phyloP scores from a whole-genome alignment of 371 early-diverging fungal species.

The Actinomortierella ambigua region DNA sequence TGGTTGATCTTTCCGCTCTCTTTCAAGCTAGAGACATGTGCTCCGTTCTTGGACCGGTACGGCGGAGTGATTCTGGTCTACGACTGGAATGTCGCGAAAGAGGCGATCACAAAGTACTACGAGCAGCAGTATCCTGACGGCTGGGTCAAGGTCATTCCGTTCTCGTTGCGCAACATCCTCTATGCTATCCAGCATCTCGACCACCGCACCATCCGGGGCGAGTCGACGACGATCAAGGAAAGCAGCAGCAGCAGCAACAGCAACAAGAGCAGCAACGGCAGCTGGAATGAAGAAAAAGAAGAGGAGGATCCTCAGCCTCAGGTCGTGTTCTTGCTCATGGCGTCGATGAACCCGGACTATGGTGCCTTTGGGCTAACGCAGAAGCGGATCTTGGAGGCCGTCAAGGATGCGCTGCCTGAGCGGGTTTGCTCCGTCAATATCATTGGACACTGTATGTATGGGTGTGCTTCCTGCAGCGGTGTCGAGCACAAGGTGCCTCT shows the following conservation, averaged over 20 bases:
- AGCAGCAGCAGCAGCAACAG: constrained; percentile 13
- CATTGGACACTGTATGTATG: constrained; percentile 46
- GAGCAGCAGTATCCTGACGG: constrained; percentile 39
- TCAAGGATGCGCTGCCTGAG: constrained; percentile 37
- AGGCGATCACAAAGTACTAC: constrained; percentile 43
- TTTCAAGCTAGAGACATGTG: constrained; percentile 33
- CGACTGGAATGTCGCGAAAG: constrained; percentile 48
- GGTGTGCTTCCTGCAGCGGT: constrained; percentile 40
- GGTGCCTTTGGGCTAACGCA: constrained; percentile 38
- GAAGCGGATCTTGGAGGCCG: constrained; percentile 32
- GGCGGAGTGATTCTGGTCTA: constrained; percentile 47
- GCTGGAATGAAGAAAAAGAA: too few species aligned
- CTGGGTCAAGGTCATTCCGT: constrained; percentile 42
- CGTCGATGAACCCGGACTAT: constrained; percentile 45
- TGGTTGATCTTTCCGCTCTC: too few species aligned
- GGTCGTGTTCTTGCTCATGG: constrained; percentile 42
- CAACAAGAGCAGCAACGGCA: too few species aligned
- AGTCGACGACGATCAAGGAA: not conserved
- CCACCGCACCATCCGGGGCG: constrained; percentile 23
- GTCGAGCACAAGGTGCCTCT: constrained; percentile 45
- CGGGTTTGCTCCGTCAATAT: constrained; percentile 34
- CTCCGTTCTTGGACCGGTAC: constrained; percentile 46
- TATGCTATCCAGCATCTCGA: constrained; percentile 36
- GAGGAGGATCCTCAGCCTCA: constrained; percentile 28
- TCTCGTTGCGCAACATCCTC: constrained; percentile 42